Base-by-base conservation (phyloP, 1,284 basidiomycete species). In the Ustilago tritici region DNA sequence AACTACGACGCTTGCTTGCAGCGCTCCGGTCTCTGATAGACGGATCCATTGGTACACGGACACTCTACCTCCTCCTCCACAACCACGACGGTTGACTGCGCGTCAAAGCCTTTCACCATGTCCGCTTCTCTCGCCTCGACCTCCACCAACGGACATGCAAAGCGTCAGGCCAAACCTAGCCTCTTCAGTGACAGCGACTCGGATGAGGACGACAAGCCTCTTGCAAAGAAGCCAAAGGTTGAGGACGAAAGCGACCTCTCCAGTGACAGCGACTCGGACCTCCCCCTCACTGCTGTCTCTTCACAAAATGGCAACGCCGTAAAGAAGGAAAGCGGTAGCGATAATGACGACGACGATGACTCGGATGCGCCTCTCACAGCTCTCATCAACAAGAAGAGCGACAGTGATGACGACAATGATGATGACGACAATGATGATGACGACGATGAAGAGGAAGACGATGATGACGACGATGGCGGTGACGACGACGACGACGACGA, bases 381-480 rank as follows among this genome's bases (percentile, higher is more conserved):
- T 57, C 66, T 66, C 56, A 76, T 46, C 63, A 81, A 78, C 34
- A 76, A 71, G 53, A 64, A 62, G 31, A 70, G 68, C 40, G 23
- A 58, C 50, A 14, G 56, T 32, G 71, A 58, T 43, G 61, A 52
- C 19, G 65, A 66, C 11, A 65, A 61, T 40, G 65, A 61, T 46
- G 73, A 76, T 19, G 65, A 76, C 46, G 60, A 70, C 11, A 58
- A 81, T 31, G 67, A 81, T 57, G 71, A 70, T 49, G 61, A 78
- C 14, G 56, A 75, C 15, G 53, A 78, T 19, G 74, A 75, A 2
- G 72, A 80, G 1, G 69, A 71, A 0, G 77, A 76, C 0, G 77
- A 74, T 0, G 79, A 75, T 1, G 79, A 72, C 1, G 78, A 75
- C 14, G 85, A 88, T 87, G 65, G 90, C 89, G 82, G 86, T 87